Evolutionary conservation across 768 basidiomycete genomes (phyloP), one percentile per base, ranked within the genome.

Genomic region (Gelatoporia subvermispora): DNA sequence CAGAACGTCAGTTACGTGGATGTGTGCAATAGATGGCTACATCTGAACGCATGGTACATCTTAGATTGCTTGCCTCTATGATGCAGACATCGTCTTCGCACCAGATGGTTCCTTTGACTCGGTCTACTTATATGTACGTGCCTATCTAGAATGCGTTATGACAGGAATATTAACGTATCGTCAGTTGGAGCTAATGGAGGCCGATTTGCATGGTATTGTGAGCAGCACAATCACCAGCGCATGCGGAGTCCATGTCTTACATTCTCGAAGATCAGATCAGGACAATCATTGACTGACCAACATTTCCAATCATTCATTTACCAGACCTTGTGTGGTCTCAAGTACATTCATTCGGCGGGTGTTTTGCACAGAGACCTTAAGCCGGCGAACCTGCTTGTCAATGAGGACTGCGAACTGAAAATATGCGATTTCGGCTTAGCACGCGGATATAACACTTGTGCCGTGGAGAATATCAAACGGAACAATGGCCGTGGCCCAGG

Each of bases 361-460:
- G 94, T 96, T n/a, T 76, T 96, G 37, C 94, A 97, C 66, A 85
- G 93, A 39, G 93, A 97, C 65, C 78, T 97, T 49, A 96, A 96
- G 62, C 93, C 93, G 2, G 92, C 92, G 49, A 96, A 95, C 66
- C 74, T 93, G 21, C 84, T 96, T 48, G 95, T 98, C 54, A 98
- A 98, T 64, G 95, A 95, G 31, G 96, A 99, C 68, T 98, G 96
- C 62, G 92, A 94, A 65, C 82, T 95, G 63, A 94, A 96, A 74
- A 98, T 99, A 57, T 99, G 96, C 63, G 95, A 99, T 68, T 99
- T 99, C 65, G 96, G 96, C 38, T 81, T 99, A 35, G 95, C 96
- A 3, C 76, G 94, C 63, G 93, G 93, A 2, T 95, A 93, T 67
- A 91, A 86, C 20, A 90, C 91, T 3, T 88, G 86, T 17, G 79